phyloP scores from a whole-genome alignment of 352 stramenopile genomes.

The Pythium sukuiense region DNA sequence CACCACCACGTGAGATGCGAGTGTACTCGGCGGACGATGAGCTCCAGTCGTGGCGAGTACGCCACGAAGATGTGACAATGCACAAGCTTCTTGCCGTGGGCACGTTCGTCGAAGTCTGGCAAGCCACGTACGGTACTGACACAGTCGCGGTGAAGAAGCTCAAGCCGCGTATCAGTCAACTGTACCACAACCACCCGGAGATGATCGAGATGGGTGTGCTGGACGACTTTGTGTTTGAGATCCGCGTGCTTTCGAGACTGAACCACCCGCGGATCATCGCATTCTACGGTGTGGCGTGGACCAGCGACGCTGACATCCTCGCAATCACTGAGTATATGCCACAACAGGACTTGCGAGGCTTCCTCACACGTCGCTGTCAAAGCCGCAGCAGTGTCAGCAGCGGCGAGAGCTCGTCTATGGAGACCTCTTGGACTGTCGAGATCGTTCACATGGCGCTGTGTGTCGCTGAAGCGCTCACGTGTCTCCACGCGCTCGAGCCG shows the following conservation, averaged over 20 bases:
- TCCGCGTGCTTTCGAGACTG: slow-evolving; percentile 47
- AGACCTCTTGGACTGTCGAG: slow-evolving; percentile 27
- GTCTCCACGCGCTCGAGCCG: slow-evolving; percentile 32
- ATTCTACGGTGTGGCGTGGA: slow-evolving; percentile 53
- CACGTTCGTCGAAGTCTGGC: slow-evolving; percentile 44
- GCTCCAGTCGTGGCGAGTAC: slow-evolving; percentile 40
- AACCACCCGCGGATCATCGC: slow-evolving; percentile 53
- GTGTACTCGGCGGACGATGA: slow-evolving; percentile 40
- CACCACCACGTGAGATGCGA: not conserved
- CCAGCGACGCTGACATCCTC: slow-evolving; percentile 32
- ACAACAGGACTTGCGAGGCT: slow-evolving; percentile 37
- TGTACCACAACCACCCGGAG: slow-evolving; percentile 26
- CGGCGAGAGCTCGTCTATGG: not conserved
- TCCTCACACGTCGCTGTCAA: slow-evolving; percentile 17
- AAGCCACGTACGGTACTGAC: slow-evolving; percentile 40
- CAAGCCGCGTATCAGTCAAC: slow-evolving; percentile 26
- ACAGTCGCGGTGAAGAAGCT: slow-evolving; percentile 42
- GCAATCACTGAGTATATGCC: slow-evolving; percentile 50
- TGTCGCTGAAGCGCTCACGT: slow-evolving; percentile 41
- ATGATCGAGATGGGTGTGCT: slow-evolving; percentile 31
- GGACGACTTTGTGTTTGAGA: slow-evolving; percentile 52
- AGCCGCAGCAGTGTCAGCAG: slow-evolving; percentile 3
- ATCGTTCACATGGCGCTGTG: slow-evolving; percentile 48
- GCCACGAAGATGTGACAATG: slow-evolving; percentile 34
- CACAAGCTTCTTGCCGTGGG: slow-evolving; percentile 29